Evolutionary conservation across 345 rosid genomes (phyloP).

Genomic region (Heritiera fomes): DNA sequence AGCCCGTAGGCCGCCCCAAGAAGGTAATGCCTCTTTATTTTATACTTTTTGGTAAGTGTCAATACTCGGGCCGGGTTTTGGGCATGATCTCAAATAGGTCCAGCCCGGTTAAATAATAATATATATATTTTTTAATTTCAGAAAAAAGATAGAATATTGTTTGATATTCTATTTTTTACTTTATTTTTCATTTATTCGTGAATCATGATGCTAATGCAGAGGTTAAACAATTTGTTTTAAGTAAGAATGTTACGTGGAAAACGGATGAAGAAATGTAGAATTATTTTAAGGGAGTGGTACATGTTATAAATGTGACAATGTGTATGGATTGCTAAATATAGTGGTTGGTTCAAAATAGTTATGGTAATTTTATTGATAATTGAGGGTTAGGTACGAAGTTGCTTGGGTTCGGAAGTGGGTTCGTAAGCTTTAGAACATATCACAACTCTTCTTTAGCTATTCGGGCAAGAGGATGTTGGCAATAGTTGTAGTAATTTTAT

Average conservation of each 20-base stretch:
- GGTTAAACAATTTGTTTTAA: neutral
- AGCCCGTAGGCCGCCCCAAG: slow-evolving; percentile 68
- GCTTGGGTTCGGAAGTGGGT: too few species aligned
- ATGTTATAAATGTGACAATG: neutral
- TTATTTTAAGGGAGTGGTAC: neutral
- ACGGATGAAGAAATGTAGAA: neutral
- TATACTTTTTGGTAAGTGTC: neutral
- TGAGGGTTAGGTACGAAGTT: too few species aligned
- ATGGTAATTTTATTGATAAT: neutral
- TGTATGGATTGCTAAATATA: too few species aligned
- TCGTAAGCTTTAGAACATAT: too few species aligned
- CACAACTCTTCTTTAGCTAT: too few species aligned
- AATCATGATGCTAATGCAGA: neutral
- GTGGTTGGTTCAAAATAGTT: neutral
- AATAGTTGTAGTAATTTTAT: neutral
- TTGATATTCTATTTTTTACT: too few species aligned
- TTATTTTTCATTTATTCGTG: neutral
- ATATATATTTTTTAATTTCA: too few species aligned
- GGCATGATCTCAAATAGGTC: too few species aligned
- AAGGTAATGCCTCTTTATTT: slow-evolving; percentile 43
- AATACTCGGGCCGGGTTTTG: neutral
- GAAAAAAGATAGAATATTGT: too few species aligned
- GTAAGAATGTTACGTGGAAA: neutral
- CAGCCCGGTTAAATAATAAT: too few species aligned
- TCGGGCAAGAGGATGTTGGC: too few species aligned